Evolutionary conservation across 768 basidiomycete genomes (phyloP).

Genomic region (Podaxis pistillaris): DNA sequence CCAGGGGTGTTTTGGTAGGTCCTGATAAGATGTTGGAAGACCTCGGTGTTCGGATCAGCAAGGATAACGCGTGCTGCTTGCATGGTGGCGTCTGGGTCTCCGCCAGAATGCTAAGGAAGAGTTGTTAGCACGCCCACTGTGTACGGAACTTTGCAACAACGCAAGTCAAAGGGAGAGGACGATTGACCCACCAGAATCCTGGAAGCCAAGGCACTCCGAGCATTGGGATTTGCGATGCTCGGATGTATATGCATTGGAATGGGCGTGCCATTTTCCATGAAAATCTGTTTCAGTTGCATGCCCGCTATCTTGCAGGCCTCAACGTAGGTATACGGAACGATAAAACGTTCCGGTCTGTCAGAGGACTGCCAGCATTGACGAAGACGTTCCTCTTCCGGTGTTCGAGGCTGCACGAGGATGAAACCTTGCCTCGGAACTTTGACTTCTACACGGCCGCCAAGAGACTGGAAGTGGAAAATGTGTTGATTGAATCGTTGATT

Average conservation of each 20-base stretch:
- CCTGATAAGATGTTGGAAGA: constrained; percentile 72
- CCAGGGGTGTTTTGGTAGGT: constrained; percentile 65
- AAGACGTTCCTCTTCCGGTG: constrained; percentile 72
- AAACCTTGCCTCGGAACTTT: constrained; percentile 80
- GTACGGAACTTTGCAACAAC: no score
- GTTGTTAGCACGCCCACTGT: background rate
- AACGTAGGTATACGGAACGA: constrained; percentile 80
- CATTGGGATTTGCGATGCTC: constrained; percentile 78
- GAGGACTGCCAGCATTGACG: constrained; percentile 67
- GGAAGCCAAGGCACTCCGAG: constrained; percentile 59
- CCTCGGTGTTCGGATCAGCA: constrained; percentile 76
- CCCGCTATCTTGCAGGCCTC: constrained; percentile 84
- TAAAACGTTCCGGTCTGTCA: constrained; percentile 72
- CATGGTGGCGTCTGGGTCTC: constrained; percentile 69
- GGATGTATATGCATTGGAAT: constrained; percentile 80
- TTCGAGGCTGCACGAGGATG: constrained; percentile 66
- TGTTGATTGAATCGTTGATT: constrained; percentile 1
- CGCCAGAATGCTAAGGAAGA: constrained; percentile 71
- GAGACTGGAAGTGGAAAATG: constrained; percentile 38
- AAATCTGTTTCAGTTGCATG: constrained; percentile 73
- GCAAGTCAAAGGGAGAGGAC: no score
- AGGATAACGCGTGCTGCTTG: constrained; percentile 74
- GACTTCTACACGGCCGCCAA: constrained; percentile 74
- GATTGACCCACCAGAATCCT: constrained; percentile 60
- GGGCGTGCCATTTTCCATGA: constrained; percentile 60